Evolutionary conservation across 1,139 yeast species (phyloP), one percentile per base, ranked within the genome.

Genomic region (Sugiyamaella paludigena): DNA sequence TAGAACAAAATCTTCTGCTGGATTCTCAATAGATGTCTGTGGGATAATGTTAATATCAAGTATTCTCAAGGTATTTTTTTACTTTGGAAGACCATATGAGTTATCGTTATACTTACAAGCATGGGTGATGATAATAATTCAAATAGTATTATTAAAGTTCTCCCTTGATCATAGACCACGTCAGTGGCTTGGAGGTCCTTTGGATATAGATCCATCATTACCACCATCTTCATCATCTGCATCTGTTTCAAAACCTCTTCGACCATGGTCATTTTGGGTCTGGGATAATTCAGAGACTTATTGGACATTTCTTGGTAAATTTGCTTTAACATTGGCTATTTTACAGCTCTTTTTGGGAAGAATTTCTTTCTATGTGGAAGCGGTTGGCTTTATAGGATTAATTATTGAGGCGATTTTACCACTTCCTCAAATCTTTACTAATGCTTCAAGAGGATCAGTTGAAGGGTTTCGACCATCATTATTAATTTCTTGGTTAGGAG

Each of bases 11-110:
- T 77, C 89, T 1, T 79, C 92, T 1, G 74, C 78, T 31, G 97
- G 97, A 28, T 88, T 88, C 63, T 83, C 94, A 7, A 74, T 88
- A 19, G 97, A 89, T 66, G 85, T 89, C 11, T 89, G 96, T 68
- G 92, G 91, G 12, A 87, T 95, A 9, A 88, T 89, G 96, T 67
- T 89, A 52, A 75, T 87, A 58, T 85, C 96, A 1, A 79, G 88
- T 42, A 79, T 83, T 4, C 69, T 88, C 38, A 75, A 95, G 54
- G 81, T 89, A 16, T 79, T 81, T 48, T 89, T 87, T 70, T 89
- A 84, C 69, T 68, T 83, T 54, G 82, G 88, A 45, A 78, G 83
- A 39, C 96, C 96, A 0, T 89, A 83, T 64, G 96, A 89, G 63
- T 67, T 78, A 13, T 79, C 95, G 2, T 67, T 89, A 34, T 71